Conservation (phyloP, 176 grass and related monocot species). For the Musa acuminata region DNA sequence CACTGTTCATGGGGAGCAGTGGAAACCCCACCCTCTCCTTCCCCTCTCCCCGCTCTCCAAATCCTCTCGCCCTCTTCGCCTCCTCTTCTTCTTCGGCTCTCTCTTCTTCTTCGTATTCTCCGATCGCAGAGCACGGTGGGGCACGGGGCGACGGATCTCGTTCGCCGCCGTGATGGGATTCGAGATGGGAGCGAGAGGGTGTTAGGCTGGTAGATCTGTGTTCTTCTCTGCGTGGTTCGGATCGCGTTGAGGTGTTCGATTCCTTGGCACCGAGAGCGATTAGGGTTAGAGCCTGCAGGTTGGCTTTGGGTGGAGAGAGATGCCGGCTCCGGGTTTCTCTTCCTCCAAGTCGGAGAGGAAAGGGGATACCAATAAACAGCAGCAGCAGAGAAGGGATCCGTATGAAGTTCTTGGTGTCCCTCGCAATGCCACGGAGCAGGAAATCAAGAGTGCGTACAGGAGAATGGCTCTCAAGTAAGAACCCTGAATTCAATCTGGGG, state of each 20-base stretch:
- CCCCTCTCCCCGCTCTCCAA: background rate
- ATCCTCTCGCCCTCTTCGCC: background rate
- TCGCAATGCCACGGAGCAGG: conserved; percentile 78
- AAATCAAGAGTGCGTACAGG: conserved; percentile 92
- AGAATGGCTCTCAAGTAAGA: conserved; percentile 94
- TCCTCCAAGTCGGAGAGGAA: conserved; percentile 77
- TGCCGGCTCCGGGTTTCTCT: conserved; percentile 63
- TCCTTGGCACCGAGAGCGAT: conserved; percentile 3
- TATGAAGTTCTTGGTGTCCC: conserved; percentile 87
- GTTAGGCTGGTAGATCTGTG: background rate
- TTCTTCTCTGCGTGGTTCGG: background rate
- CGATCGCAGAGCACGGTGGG: background rate
- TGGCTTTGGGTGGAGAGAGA: conserved; percentile 16
- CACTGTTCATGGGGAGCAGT: conserved; percentile 15
- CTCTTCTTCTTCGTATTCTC: background rate
- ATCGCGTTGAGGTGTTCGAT: background rate
- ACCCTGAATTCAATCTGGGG: background rate
- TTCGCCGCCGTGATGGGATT: background rate
- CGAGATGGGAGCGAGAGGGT: background rate
- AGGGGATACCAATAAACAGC: conserved; percentile 28
- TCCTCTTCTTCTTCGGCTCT: background rate
- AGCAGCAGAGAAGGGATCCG: conserved; percentile 60
- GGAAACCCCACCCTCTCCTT: background rate
- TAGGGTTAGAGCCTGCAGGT: conserved; percentile 8
- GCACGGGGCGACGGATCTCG: background rate